phyloP scores from a whole-genome alignment of 441 rosid genomes.

The Sinapis alba region DNA sequence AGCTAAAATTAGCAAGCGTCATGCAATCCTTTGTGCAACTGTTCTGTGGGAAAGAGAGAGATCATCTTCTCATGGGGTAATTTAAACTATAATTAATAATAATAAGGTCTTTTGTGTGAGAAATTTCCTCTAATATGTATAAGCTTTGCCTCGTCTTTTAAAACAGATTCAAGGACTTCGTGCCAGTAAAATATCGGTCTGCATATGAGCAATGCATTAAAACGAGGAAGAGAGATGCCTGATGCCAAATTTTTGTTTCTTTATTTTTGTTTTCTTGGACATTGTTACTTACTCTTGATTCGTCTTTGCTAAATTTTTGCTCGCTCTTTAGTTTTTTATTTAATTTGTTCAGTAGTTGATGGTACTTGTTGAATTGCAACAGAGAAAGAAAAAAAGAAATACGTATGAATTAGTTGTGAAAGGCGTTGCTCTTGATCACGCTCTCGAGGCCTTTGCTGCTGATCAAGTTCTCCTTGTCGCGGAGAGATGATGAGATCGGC shows the following conservation, averaged over 20 bases:
- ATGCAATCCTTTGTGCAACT: conserved; percentile 68
- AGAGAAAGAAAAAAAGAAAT: too few relatives aligned
- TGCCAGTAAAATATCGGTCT: conserved; percentile 69
- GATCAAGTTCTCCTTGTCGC: too few relatives aligned
- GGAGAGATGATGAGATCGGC: too few relatives aligned
- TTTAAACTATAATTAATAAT: background rate
- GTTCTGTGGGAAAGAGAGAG: conserved; percentile 71
- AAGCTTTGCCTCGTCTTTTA: background rate
- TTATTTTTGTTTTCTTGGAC: too few relatives aligned
- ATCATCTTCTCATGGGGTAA: conserved; percentile 79
- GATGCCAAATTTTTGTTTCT: background rate
- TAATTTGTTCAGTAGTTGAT: too few relatives aligned
- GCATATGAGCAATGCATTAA: conserved; percentile 71
- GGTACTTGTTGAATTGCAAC: too few relatives aligned
- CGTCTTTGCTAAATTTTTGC: too few relatives aligned
- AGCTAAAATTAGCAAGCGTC: conserved; percentile 58
- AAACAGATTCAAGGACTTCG: conserved; percentile 80
- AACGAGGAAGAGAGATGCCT: conserved; percentile 41
- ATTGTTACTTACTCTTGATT: too few relatives aligned
- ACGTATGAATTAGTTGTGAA: too few relatives aligned
- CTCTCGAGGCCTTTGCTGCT: too few relatives aligned
- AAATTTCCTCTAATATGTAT: background rate
- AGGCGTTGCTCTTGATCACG: too few relatives aligned
- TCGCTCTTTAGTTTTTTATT: too few relatives aligned
- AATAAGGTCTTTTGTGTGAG: background rate